Base-by-base conservation (phyloP, 139 green algal species). In the Chlamydomonas sp. region DNA sequence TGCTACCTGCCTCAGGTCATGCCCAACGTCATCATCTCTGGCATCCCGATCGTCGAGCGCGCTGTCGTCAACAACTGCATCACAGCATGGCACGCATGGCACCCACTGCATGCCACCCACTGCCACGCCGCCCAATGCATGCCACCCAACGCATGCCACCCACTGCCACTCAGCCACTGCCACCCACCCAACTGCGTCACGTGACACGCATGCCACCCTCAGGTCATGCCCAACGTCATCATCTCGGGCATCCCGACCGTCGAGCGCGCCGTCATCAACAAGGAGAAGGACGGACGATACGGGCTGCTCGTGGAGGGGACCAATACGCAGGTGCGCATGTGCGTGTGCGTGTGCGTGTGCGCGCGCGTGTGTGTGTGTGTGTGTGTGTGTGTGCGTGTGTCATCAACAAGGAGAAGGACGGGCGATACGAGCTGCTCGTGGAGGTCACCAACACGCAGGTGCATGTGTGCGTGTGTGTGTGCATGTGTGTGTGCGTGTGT, bases 41-140 rank as follows among this genome's bases (percentile, higher is more conserved):
- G 94, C 76, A 94, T 98, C 64, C 72, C 91, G 34, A 90, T 76
- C 16, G 83, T 98, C 1, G 77, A 90, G 50, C 84, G 94, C 0
- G 91, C 92, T 5, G 90, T 99, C n/a, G 91, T 99, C 73, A 94
- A 87, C 70, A 79, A 88, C n/a, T n/a, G n/a, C n/a, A n/a, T n/a
- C n/a, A n/a, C n/a, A n/a, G n/a, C n/a, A n/a, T n/a, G n/a, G 58
- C 37, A 36, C 3, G 58, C 37, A 30, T 24, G 28, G 48, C 6
- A 59, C 6, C 5, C 4, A 3, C 3, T 59, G 48, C 6, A n/a
- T n/a, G n/a, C n/a, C n/a, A n/a, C n/a, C n/a, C n/a, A 26, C 35
- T 49, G 61, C 30, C 58, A 22, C 5, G n/a, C n/a, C n/a, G n/a
- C n/a, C n/a, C n/a, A n/a, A n/a, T n/a, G n/a, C n/a, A n/a, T n/a